Evolutionary conservation across 2,329 filamentous ascomycete genomes (phyloP).

Genomic region (Penicillium occitanis): DNA sequence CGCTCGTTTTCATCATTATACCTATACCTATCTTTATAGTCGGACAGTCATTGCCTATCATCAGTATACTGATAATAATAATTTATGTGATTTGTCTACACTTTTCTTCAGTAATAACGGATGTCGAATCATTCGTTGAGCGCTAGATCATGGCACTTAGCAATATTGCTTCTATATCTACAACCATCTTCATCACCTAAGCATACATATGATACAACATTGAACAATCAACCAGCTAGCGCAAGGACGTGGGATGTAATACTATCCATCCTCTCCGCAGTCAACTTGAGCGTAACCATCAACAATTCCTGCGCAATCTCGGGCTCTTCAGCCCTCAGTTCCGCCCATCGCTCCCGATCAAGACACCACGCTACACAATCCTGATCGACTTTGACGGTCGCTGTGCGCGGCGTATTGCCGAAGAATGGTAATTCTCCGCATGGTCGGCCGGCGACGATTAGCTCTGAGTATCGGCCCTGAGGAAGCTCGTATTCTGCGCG

Average conservation of each 20-base stretch:
- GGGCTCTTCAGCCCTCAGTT: constrained; percentile 68
- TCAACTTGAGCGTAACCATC: constrained; percentile 85
- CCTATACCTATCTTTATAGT: constrained; percentile 9
- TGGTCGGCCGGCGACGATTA: constrained; percentile 89
- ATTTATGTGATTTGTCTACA: constrained; percentile 11
- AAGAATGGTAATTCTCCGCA: constrained; percentile 97
- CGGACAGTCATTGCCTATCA: background rate
- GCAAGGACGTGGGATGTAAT: constrained; percentile 51
- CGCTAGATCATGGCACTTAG: background rate
- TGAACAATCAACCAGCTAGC: constrained; percentile 14
- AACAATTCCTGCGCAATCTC: constrained; percentile 82
- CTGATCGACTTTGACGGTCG: constrained; percentile 78
- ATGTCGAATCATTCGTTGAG: background rate
- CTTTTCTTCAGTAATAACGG: background rate
- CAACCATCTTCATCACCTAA: background rate
- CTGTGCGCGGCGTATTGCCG: constrained; percentile 81
- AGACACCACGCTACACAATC: constrained; percentile 83
- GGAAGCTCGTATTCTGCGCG: constrained; percentile 87
- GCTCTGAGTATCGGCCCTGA: constrained; percentile 84
- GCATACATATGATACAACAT: background rate
- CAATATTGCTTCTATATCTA: background rate
- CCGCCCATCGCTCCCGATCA: constrained; percentile 68
- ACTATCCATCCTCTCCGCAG: constrained; percentile 83
- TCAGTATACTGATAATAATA: constrained; percentile 20
- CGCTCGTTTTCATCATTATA: constrained; percentile 9